Evolutionary conservation across 441 rosid genomes (phyloP), one percentile per base, ranked within the genome.

Genomic region (Populus tomentosa): DNA sequence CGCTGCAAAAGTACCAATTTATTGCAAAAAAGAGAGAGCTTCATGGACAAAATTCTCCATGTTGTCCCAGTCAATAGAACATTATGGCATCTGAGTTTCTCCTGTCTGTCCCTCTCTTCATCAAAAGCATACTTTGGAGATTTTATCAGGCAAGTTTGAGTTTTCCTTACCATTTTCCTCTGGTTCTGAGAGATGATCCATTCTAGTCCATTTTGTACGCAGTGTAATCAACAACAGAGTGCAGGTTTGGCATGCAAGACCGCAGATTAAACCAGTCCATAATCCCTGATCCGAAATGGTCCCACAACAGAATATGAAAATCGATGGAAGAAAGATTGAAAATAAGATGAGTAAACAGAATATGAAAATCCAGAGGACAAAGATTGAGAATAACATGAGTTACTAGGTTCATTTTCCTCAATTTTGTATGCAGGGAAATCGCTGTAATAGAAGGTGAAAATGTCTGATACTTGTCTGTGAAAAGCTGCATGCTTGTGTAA

Each of bases 151-250:
- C 4, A 35, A 11, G 56, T 50, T 21, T 33, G 32, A 13, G 5
- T 42, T 67, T 72, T 67, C 72, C 28, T 50, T 42, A 1, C 28
- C 50, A n/a, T 1, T 5, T 2, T 56, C 62, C 3, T 23, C 68
- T 7, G 73, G 30, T 2, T 28, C 68, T 5, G 71, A 33, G 30
- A 83, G 40, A 7, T 83, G 40, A 7, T 83, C 79, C 35, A 82
- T 3, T 28, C n/a, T 75, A 70, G 16, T 83, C 95, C 94, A 92
- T 53, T 83, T 88, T 24, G 82, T 73, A 20, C 85, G 75, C 8
- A 84, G 68, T 18, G 86, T 71, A 38, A 94, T 81, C 30, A 88
- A 30, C 78, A 86, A 70, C 10, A 92, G 87, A 2, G 85, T 56
- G 62, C 28, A 28, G 8, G 85, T 70, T 83, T 89, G 94, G 65